Percentiles rank a stretch among this genome's conserved stretches.
Evolutionary conservation across 2,329 filamentous ascomycete species (phyloP).

Genomic region (Colletotrichum graminicola): DNA sequence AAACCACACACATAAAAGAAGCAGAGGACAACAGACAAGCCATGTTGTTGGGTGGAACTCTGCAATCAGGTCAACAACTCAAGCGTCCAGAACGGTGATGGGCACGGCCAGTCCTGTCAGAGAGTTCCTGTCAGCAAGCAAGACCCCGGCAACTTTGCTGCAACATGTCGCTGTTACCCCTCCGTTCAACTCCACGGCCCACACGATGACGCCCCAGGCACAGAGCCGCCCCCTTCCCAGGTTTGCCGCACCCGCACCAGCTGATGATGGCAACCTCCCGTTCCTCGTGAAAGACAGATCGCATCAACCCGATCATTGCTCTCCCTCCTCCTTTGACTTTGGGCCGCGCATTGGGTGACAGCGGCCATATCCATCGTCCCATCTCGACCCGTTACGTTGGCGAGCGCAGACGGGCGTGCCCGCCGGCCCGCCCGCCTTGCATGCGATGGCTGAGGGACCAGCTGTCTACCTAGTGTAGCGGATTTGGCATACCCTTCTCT

Average conservation of each 20-base stretch:
- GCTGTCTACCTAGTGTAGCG: background rate
- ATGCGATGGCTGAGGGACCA: conserved; percentile 1
- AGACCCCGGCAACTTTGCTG: conserved; percentile 17
- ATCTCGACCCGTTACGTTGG: background rate
- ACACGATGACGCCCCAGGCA: conserved; percentile 13
- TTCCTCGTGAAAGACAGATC: conserved; percentile 7
- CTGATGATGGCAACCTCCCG: conserved; percentile 2
- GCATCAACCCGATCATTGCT: conserved; percentile 18
- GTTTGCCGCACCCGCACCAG: conserved; percentile 9
- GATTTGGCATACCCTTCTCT: background rate
- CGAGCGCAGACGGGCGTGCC: conserved; percentile 6
- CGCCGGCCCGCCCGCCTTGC: background rate
- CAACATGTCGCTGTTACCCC: background rate
- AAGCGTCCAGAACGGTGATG: background rate
- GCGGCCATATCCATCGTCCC: conserved; percentile 17
- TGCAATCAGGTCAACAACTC: background rate
- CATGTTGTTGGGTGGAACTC: background rate
- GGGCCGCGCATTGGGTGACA: background rate
- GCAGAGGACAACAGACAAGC: background rate
- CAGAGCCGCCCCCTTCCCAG: background rate
- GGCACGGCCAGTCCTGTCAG: conserved; percentile 6
- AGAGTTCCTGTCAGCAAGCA: conserved; percentile 29
- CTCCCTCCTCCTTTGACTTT: conserved; percentile 8
- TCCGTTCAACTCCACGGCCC: conserved; percentile 14
- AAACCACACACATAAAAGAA: conserved; percentile 17